Evolutionary conservation across 2,329 filamentous ascomycete species (phyloP), one percentile per base, ranked within the genome.

Genomic region (Talaromyces verruculosus): DNA sequence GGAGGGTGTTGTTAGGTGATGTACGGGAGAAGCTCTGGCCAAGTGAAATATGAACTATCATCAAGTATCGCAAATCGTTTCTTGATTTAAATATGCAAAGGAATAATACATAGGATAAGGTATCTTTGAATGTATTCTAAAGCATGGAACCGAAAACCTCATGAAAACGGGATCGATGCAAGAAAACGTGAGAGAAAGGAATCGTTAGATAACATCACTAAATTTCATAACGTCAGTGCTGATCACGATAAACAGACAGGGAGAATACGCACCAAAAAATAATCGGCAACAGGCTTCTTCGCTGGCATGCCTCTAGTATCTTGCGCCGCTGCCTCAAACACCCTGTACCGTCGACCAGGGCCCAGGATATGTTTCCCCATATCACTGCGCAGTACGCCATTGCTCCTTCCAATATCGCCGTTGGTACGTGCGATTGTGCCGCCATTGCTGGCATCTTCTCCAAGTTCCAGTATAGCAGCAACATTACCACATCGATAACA

Each of bases 401-500:
- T 75, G 69, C 78, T 78, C 22, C 78, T 73, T 33, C 75, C 75
- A 70, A 75, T 81, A 67, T 79, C 83, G 69, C 80, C 82, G 71
- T 79, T 81, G 75, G 87, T 91, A 71, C 90, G 83, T 35, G 87
- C 83, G 69, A 92, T 85, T n/a, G 89, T 84, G 28, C 89, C 88
- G 41, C 87, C 83, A 51, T 92, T 92, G n/a, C 85, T 87, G 7
- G 89, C 87, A 73, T 98, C 94, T 77, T 98, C 95, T 33, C 89
- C 91, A 4, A 99, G 84, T 80, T 99, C 95, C 64, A 99, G 82
- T 66, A 99, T 93, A 0, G 95, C 94, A 0, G 95, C 95, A 13
- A 99, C 93, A 73, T 98, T 98, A 64, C 93, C 93, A 74, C 93
- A 97, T 69, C 92, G 88, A 80, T 97, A 97, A 81, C 93, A 97